Conservation (phyloP, 768 basidiomycete species). For the Lyophyllum decastes region DNA sequence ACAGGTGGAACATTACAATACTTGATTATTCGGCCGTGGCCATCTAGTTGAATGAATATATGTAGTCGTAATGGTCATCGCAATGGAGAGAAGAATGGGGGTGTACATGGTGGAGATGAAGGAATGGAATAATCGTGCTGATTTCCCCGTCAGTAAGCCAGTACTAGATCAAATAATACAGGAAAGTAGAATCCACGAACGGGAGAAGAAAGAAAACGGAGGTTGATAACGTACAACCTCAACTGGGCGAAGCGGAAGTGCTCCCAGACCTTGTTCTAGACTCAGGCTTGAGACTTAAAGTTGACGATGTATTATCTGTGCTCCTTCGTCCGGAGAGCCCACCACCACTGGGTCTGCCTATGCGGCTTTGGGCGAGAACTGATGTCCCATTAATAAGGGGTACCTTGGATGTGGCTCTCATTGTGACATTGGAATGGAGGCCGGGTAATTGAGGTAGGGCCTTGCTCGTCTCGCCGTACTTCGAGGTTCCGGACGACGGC, state of each 20-base stretch:
- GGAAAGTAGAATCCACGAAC: neutral
- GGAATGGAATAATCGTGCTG: neutral
- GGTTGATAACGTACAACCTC: conserved; percentile 1
- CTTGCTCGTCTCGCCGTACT: conserved; percentile 33
- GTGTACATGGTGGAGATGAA: neutral
- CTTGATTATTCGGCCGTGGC: conserved; percentile 1
- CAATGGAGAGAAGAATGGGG: neutral
- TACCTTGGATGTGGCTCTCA: conserved; percentile 43
- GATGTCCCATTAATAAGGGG: conserved; percentile 32
- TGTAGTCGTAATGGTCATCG: conserved; percentile 14
- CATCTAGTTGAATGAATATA: conserved; percentile 3
- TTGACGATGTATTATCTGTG: conserved; percentile 21
- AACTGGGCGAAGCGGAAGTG: conserved; percentile 7
- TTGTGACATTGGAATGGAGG: conserved; percentile 45
- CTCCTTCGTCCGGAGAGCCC: conserved; percentile 29
- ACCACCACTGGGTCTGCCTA: conserved; percentile 43
- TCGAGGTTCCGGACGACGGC: conserved; percentile 28
- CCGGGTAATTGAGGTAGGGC: conserved; percentile 43
- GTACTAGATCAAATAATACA: neutral
- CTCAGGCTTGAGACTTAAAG: conserved; percentile 7
- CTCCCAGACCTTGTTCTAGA: conserved; percentile 19
- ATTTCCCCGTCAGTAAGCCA: conserved; percentile 1
- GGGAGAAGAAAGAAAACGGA: neutral
- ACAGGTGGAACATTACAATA: neutral
- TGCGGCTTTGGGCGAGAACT: conserved; percentile 49